Evolutionary conservation across 176 grass and related monocot species (phyloP).

Genomic region (Avena insularis): DNA sequence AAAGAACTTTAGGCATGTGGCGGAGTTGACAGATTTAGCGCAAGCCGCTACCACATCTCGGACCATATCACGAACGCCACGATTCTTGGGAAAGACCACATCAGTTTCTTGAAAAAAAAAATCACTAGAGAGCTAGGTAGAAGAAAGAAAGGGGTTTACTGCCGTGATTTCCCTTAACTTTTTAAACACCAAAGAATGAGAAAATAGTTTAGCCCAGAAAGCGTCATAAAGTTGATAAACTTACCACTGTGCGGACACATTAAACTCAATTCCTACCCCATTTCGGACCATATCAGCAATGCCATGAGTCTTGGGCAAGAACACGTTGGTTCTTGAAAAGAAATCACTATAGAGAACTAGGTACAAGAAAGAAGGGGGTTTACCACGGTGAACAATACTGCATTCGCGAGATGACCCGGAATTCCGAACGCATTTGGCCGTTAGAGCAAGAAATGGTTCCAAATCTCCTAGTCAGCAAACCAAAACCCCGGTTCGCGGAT

Average conservation of each 20-base stretch:
- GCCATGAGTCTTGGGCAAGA: background rate
- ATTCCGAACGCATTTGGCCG: slow-evolving; percentile 3
- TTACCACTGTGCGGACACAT: background rate
- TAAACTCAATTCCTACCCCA: background rate
- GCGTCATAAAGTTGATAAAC: background rate
- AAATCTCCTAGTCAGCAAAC: background rate
- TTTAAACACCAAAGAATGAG: background rate
- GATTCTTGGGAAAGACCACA: background rate
- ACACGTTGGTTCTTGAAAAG: background rate
- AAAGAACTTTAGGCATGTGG: background rate
- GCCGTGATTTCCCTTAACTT: background rate
- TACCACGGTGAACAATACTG: background rate
- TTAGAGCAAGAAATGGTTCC: background rate
- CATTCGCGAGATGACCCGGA: background rate
- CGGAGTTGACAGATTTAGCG: background rate
- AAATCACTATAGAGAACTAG: background rate
- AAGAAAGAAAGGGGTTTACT: slow-evolving; percentile 3
- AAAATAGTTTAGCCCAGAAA: background rate
- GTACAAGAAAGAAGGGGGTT: slow-evolving; percentile 21
- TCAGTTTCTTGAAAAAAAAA: background rate
- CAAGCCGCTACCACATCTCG: background rate
- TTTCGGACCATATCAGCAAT: background rate
- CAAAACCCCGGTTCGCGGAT: background rate
- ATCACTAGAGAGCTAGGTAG: background rate
- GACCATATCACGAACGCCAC: background rate